Evolutionary conservation across 192 early-diverging fungal genomes (phyloP).

Genomic region (Fimicolochytrium jonesii): DNA sequence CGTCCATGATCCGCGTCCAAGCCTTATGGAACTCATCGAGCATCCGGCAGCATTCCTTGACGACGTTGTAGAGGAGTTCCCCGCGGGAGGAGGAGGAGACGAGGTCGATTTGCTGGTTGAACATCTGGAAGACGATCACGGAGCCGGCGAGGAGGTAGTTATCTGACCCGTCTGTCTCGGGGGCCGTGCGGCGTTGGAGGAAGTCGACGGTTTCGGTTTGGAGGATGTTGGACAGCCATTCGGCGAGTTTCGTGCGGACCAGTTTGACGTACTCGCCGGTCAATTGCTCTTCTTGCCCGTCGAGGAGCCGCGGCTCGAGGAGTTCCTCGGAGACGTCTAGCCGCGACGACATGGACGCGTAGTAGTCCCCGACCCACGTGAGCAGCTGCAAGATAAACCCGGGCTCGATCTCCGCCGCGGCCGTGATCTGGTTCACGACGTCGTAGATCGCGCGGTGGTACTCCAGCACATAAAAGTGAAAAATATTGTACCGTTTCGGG

Average conservation of each 20-base stretch:
- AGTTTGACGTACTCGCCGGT: constrained; percentile 88
- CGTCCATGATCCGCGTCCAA: constrained; percentile 74
- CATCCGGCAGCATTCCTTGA: constrained; percentile 63
- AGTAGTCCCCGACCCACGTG: constrained; percentile 90
- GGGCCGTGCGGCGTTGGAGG: constrained; percentile 58
- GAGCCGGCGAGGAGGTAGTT: constrained; percentile 79
- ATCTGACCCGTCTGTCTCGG: constrained; percentile 73
- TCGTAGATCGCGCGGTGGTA: constrained; percentile 92
- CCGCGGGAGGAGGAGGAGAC: constrained; percentile 80
- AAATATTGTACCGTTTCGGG: constrained; percentile 90
- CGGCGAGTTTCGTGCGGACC: constrained; percentile 77
- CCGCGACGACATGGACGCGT: constrained; percentile 78
- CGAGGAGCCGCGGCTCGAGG: constrained; percentile 83
- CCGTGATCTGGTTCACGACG: constrained; percentile 68
- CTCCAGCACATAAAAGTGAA: constrained; percentile 90
- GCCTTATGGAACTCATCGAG: constrained; percentile 77
- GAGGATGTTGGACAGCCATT: constrained; percentile 94
- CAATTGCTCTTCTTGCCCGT: constrained; percentile 87
- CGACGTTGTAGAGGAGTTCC: constrained; percentile 84
- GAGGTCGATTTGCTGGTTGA: constrained; percentile 95
- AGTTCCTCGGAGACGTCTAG: constrained; percentile 85
- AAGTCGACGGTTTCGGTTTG: constrained; percentile 77
- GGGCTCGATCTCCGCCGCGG: constrained; percentile 72
- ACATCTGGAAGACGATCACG: constrained; percentile 92
- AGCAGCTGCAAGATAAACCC: constrained; percentile 80